phyloP scores from a whole-genome alignment of 2,329 filamentous ascomycete genomes.

The Nemania sp. region DNA sequence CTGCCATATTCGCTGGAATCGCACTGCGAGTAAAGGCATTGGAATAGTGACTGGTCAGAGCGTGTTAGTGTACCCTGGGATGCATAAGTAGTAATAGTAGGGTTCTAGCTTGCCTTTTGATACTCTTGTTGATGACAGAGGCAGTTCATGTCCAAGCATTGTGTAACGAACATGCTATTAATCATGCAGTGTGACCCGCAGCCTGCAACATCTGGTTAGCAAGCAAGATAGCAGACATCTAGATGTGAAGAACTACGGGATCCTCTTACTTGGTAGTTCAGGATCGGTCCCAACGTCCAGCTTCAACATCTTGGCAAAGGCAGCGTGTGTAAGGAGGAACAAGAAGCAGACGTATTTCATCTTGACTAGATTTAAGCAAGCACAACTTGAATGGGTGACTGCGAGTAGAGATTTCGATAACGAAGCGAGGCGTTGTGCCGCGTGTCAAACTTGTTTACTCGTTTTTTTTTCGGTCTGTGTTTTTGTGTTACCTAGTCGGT shows the following conservation, averaged over 20 bases:
- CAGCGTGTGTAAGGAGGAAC: conserved; percentile 35
- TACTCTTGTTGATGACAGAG: conserved; percentile 50
- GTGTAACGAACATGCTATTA: conserved; percentile 51
- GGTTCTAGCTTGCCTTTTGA: conserved; percentile 42
- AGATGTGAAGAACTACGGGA: background rate
- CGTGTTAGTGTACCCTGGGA: background rate
- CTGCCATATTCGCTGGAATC: conserved; percentile 48
- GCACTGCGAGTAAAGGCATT: conserved; percentile 52
- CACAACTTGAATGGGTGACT: conserved; percentile 7
- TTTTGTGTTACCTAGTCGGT: conserved; percentile 16
- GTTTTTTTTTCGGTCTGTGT: conserved; percentile 5
- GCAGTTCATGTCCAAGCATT: conserved; percentile 49
- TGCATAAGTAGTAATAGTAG: background rate
- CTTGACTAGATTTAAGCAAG: conserved; percentile 4
- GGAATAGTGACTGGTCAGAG: conserved; percentile 46
- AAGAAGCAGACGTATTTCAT: conserved; percentile 43
- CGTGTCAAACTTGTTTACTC: background rate
- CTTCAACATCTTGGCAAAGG: conserved; percentile 41
- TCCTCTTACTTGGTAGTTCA: conserved; percentile 42
- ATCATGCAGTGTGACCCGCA: conserved; percentile 50
- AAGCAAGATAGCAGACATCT: background rate
- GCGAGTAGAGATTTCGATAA: background rate
- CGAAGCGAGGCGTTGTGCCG: background rate
- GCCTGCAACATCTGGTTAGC: conserved; percentile 39
- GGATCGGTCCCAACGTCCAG: conserved; percentile 39